Base-by-base conservation (phyloP, 306 rosid genomes). In the Prunus mira region DNA sequence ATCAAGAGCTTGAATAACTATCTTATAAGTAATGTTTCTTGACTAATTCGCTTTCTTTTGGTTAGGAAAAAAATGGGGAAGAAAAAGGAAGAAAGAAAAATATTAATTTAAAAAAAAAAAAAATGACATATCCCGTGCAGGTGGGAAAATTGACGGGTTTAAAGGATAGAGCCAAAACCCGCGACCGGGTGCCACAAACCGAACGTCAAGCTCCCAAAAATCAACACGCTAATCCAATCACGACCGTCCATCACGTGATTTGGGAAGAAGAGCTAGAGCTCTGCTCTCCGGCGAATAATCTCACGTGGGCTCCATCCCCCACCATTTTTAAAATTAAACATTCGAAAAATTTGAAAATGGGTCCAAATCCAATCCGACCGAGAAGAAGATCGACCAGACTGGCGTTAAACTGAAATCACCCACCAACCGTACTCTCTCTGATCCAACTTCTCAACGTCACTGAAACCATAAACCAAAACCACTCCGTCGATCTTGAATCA, bases 231-330 rank as follows among this genome's bases (percentile, higher is more conserved):
- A 45, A 13, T 38, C 49, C 62, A 77, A 69, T 69, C 75, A 17
- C 18, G 18, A 18, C 69, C 81, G 68, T 58, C 17, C 1, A 57
- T 63, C 49, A 11, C 25, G 18, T 24, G 2, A 15, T n/a, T 11
- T 13, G 2, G 17, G 25, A 22, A 15, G 25, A 34, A 15, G 24
- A 25, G 5, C 6, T 24, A 3, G 2, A 2, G 7, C 24, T n/a
- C 24, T 14, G 25, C 52, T n/a, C 34, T 32, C 32, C 77, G 58
- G 24, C 19, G 72, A 8, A 34, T n/a, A 32, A 57, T 80, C 54
- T 18, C n/a, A 25, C 32, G 49, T 68, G 83, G 83, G 74, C 65
- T 25, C 79, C 74, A 79, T 75, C 38, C 8, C 34, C 71, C 38
- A 46, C 52, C 72, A 46, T 22, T 72, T 79, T 73, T 34, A 79